These are phyloP conservation scores for Heterobasidion annosum DNA, from an alignment of 1,284 basidiomycete species.

Conservation along the genomic window DNA sequence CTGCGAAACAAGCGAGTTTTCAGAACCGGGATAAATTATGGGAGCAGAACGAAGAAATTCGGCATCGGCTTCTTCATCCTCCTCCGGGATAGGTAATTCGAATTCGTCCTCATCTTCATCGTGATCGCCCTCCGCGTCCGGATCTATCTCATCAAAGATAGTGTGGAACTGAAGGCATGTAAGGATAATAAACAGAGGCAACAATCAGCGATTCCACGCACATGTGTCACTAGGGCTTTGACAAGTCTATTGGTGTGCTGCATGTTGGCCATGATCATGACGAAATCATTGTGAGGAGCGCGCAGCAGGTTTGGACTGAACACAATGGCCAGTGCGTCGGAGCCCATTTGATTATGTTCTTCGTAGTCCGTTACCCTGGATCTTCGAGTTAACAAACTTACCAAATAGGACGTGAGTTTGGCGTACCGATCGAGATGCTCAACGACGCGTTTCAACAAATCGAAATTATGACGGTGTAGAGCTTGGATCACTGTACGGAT, in stretches of 20 bases:
- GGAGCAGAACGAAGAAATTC: constrained; percentile 4
- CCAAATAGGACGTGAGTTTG: not conserved
- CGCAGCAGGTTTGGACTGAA: constrained; percentile 73
- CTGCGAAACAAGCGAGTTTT: constrained; percentile 1
- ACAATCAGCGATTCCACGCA: constrained; percentile 17
- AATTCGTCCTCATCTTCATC: constrained; percentile 33
- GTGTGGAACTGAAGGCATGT: constrained; percentile 29
- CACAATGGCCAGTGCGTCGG: constrained; percentile 73
- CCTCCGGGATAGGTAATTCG: constrained; percentile 38
- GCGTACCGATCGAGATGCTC: constrained; percentile 76
- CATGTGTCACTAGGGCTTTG: constrained; percentile 72
- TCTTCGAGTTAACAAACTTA: not conserved
- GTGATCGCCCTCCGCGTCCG: constrained; percentile 30
- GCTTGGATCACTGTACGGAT: constrained; percentile 59
- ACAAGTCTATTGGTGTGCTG: constrained; percentile 65
- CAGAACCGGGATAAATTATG: not conserved
- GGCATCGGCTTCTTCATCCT: constrained; percentile 32
- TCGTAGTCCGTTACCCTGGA: constrained; percentile 75
- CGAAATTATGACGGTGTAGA: constrained; percentile 64
- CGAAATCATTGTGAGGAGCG: constrained; percentile 65
- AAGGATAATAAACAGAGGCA: not conserved
- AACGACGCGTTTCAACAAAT: constrained; percentile 62
- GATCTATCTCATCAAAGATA: constrained; percentile 36
- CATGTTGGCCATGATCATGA: constrained; percentile 71
- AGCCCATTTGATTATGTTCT: constrained; percentile 80